Conservation (phyloP, 225 moss, liverwort and hornwort genomes). For the Marchantia polymorpha region DNA sequence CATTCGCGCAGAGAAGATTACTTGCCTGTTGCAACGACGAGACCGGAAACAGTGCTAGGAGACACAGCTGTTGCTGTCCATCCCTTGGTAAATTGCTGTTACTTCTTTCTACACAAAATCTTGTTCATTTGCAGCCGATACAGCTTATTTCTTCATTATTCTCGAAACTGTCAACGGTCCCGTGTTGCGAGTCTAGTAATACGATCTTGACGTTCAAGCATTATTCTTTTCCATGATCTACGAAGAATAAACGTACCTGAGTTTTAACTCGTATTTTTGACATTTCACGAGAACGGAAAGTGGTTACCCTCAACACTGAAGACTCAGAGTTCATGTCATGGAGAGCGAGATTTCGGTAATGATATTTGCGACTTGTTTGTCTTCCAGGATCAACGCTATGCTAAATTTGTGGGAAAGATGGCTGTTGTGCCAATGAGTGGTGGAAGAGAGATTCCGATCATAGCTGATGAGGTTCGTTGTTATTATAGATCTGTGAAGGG, state of each 20-base stretch:
- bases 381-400: conserved; percentile 72
- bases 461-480: conserved; percentile 64
- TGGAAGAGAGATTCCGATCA: conserved; percentile 76
- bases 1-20: conserved; percentile 62
- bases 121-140: background rate
- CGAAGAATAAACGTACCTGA: background rate
- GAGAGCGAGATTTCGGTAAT: background rate
- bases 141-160: background rate
- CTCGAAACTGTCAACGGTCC: background rate
- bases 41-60: conserved; percentile 86
- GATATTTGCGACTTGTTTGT: background rate
- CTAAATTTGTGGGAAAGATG: conserved; percentile 78
- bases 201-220: background rate
- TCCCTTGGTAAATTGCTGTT: conserved; percentile 52
- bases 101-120: background rate
- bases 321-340: background rate
- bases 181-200: background rate
- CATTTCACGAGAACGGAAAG: background rate
- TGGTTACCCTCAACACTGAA: background rate
- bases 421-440: conserved; percentile 78
- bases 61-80: conserved; percentile 92
- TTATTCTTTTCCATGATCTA: background rate
- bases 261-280: background rate
- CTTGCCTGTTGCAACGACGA: conserved; percentile 84
- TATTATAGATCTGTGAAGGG: conserved; percentile 21